Evolutionary conservation across 2,329 filamentous ascomycete genomes (phyloP), one percentile per base, ranked within the genome.

Genomic region (Neoarthrinium moseri): DNA sequence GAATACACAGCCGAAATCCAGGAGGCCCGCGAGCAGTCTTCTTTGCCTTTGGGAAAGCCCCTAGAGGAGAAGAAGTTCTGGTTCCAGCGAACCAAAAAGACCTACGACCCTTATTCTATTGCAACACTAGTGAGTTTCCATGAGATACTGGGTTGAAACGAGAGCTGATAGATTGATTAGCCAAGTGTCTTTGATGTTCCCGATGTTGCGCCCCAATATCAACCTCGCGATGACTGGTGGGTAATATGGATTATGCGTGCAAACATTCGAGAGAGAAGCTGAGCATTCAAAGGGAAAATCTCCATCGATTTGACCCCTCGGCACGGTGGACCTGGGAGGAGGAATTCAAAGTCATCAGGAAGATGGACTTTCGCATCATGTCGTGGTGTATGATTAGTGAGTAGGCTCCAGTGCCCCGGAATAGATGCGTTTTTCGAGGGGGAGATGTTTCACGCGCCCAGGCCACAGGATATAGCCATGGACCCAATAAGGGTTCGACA

Each of bases 171-270:
- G 33, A 27, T 38, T 32, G 67, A 61, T 1, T 58, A 73, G 50
- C 69, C 66, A 5, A 74, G 71, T 3, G 71, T 75, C 5, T 75
- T 64, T 39, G 72, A 75, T 32, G 65, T 74, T 39, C 65, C 68
- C 0, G 65, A 69, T 4, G 56, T 65, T 3, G 67, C 63, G 8
- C 64, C 66, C 22, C 71, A 73, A 50, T 54, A 69, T 21, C 56
- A 62, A 30, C 59, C 59, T 24, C 53, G 51, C 17, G 51, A 51
- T 26, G 53, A 62, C 36, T 62, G 58, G 59, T 61, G 11, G 50
- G 50, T 18, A 12, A 3, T 27, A 4, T 5, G 20, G 18, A 7
- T 5, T 4, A 11, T 22, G 2, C 8, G 17, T 35, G 18, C n/a
- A 18, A 17, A 13, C 8, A 10, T 18, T n/a, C 35, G 10, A 5